Percentiles rank a stretch among this genome's conserved stretches.
Evolutionary conservation across 31 red algal species (phyloP).

Genomic region (Endocladia muricata): DNA sequence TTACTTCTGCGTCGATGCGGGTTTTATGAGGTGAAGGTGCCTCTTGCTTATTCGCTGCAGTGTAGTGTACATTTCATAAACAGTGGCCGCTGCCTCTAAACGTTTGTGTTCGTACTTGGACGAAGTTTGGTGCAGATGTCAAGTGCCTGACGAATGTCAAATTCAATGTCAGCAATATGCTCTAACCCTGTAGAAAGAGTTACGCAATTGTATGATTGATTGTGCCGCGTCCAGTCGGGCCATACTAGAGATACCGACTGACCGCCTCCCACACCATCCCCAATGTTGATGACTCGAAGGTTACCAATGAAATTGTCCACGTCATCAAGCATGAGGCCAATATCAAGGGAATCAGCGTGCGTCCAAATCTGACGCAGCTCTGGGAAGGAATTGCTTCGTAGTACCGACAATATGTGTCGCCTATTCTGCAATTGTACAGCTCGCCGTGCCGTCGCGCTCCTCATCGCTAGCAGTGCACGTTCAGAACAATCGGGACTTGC

Average conservation of each 20-base stretch:
- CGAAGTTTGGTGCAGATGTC: no score
- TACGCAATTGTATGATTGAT: neutral
- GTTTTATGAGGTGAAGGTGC: no score
- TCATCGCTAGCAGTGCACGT: neutral
- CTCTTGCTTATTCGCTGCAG: no score
- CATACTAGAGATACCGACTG: neutral
- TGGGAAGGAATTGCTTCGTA: neutral
- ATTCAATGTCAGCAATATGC: neutral
- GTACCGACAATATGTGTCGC: neutral
- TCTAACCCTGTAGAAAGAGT: neutral
- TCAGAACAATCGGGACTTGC: neutral
- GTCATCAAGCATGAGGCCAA: neutral
- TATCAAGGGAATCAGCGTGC: neutral
- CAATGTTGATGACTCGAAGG: neutral
- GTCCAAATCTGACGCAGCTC: neutral
- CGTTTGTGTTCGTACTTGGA: no score
- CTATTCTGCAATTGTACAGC: neutral
- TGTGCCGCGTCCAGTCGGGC: neutral
- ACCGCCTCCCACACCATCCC: conserved; percentile 5
- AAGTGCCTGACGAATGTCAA: neutral
- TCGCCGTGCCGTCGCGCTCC: neutral
- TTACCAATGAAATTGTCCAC: neutral
- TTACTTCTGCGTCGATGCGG: no score
- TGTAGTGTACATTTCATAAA: no score
- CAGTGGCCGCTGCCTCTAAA: no score